Evolutionary conservation across 1,139 yeast species (phyloP).

Genomic region (Yamadazyma aaseri): DNA sequence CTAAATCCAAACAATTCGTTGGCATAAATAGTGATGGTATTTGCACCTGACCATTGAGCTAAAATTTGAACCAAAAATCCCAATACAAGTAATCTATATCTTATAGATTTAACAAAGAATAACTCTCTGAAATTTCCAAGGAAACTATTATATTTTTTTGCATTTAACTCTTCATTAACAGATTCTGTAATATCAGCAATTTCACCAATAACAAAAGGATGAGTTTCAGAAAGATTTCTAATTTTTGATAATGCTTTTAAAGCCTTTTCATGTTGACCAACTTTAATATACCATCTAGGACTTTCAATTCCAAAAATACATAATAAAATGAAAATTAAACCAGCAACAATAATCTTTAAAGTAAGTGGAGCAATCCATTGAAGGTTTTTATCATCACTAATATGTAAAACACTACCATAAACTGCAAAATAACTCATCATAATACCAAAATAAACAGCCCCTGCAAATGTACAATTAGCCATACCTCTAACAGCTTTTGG

Average conservation of each 20-base stretch:
- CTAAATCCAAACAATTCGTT: constrained; percentile 53
- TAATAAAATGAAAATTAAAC: constrained; percentile 37
- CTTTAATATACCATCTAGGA: constrained; percentile 48
- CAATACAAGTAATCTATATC: constrained; percentile 45
- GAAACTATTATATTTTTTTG: constrained; percentile 17
- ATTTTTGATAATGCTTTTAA: constrained; percentile 39
- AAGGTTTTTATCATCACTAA: constrained; percentile 23
- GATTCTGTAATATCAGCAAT: constrained; percentile 51
- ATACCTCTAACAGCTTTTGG: constrained; percentile 55
- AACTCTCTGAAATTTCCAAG: constrained; percentile 30
- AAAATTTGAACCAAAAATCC: constrained; percentile 48
- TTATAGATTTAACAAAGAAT: constrained; percentile 30
- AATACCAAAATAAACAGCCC: constrained; percentile 55
- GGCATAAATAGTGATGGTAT: constrained; percentile 60
- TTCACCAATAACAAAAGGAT: constrained; percentile 52
- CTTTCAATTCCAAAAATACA: constrained; percentile 37
- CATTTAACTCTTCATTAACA: constrained; percentile 38
- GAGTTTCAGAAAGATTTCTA: constrained; percentile 50
- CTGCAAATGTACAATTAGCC: constrained; percentile 50
- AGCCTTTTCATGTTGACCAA: constrained; percentile 34
- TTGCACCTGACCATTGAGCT: constrained; percentile 66
- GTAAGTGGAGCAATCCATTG: constrained; percentile 42
- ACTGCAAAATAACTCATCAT: constrained; percentile 52
- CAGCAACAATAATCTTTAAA: constrained; percentile 42
- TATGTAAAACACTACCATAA: constrained; percentile 40